Base-by-base conservation (phyloP, 495 filamentous ascomycete species). In the Trichoderma erinaceum region DNA sequence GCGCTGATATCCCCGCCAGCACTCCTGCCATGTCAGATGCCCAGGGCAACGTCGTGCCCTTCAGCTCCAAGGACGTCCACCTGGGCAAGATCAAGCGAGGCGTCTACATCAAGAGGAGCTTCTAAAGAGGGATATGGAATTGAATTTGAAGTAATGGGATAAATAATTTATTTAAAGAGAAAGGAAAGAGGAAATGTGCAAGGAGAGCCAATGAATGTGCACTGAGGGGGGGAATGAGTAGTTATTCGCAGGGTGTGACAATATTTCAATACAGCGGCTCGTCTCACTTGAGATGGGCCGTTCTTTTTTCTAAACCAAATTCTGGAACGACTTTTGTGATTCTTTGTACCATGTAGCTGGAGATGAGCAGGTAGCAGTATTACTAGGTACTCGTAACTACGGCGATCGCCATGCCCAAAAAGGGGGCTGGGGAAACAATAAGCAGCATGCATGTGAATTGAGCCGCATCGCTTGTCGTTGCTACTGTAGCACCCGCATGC, bases 11-110 rank as follows among this genome's bases (percentile, higher is more conserved):
- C 43, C 72, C 76, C 15, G 72, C 74, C 67, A 70, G 71, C 35
- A 69, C 68, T 10, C 72, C 76, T 27, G 73, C 77, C 68, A 76
- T 83, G 76, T 73, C 80, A 65, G 77, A 83, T 68, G 65, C 58
- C 0, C 66, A 44, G 27, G 80, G 80, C 46, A 77, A 81, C 25
- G 77, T 77, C 41, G 38, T 81, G 12, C 75, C 74, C 35, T 83
- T 82, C 64, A 71, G 78, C 69, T 23, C 76, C 48, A 69, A 71
- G 44, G 72, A 72, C 44, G 79, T 83, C 63, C 72, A 75, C 73
- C 70, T 77, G 65, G 75, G 68, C 61, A 70, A 67, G 18, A 63
- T 50, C 21, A 70, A 69, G 64, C 70, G 70, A 52, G 75, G 74
- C 63, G 23, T 73, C 63, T 77, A 75, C 35, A 74, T 67, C 44